Percentiles rank a stretch among this genome's conserved stretches.
Evolutionary conservation across 2,329 filamentous ascomycete species (phyloP).

Genomic region (Xylariaceae sp.): DNA sequence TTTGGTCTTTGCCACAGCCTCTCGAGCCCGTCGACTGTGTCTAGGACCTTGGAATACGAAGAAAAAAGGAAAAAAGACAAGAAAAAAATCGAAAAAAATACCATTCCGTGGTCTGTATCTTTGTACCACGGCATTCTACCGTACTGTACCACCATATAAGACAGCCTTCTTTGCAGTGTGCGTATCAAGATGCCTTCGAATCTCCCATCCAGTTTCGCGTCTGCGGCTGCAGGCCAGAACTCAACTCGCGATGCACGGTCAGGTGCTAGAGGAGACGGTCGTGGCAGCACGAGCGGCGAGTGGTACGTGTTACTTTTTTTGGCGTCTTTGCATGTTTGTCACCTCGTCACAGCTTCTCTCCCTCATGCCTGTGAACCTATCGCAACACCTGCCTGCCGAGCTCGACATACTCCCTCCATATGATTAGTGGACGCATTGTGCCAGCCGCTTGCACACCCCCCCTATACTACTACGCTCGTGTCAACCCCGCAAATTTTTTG

Average conservation of each 20-base stretch:
- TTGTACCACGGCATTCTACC: slow-evolving; percentile 9
- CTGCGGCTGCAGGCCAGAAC: slow-evolving; percentile 73
- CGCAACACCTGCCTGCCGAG: background rate
- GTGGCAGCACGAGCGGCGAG: slow-evolving; percentile 59
- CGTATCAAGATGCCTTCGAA: slow-evolving; percentile 59
- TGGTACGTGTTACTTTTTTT: slow-evolving; percentile 54
- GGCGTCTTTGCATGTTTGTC: slow-evolving; percentile 1
- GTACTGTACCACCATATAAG: slow-evolving; percentile 2
- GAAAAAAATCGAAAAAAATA: background rate
- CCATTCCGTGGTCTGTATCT: slow-evolving; percentile 3
- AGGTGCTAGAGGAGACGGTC: slow-evolving; percentile 54
- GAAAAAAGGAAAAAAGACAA: slow-evolving; percentile 1
- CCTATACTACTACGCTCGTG: background rate
- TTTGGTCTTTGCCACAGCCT: slow-evolving; percentile 5
- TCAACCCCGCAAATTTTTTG: slow-evolving; percentile 9
- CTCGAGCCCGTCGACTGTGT: slow-evolving; percentile 10
- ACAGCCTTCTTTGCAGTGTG: slow-evolving; percentile 6
- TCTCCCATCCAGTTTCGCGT: slow-evolving; percentile 79
- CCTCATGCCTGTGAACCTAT: background rate
- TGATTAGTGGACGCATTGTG: background rate
- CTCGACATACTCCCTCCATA: background rate
- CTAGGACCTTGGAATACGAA: slow-evolving; percentile 8
- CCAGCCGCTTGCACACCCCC: background rate
- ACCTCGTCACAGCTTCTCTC: background rate
- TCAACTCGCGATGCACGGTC: slow-evolving; percentile 56